A percentile compares a stretch with the other conserved stretches of the same genome.
Conservation (phyloP, 2,329 filamentous ascomycete genomes). For the Arachnomyces sp. region DNA sequence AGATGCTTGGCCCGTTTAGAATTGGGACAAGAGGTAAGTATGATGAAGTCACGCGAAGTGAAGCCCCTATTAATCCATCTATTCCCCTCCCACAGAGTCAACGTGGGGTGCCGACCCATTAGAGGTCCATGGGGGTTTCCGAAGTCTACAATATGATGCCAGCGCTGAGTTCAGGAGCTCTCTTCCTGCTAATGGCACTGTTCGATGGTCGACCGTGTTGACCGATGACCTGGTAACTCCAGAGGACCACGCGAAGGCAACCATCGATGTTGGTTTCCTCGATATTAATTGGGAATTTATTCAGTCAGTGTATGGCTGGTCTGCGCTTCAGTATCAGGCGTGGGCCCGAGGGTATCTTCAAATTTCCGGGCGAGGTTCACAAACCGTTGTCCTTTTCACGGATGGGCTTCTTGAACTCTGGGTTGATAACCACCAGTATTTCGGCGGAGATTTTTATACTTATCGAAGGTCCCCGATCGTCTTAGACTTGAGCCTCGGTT, state of each 20-base stretch:
- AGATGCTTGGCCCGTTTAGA: constrained; percentile 51
- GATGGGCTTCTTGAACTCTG: constrained; percentile 47
- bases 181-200: constrained; percentile 43
- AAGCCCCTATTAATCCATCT: constrained; percentile 4
- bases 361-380: constrained; percentile 26
- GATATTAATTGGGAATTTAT: constrained; percentile 49
- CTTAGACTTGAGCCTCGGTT: constrained; percentile 42
- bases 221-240: constrained; percentile 24
- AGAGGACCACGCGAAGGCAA: constrained; percentile 25
- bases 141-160: constrained; percentile 35
- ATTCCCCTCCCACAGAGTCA: constrained; percentile 37
- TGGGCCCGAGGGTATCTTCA: constrained; percentile 48
- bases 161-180: constrained; percentile 43
- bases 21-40: constrained; percentile 51
- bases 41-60: constrained; percentile 3
- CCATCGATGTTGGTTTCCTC: constrained; percentile 41
- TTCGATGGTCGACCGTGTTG: constrained; percentile 39
- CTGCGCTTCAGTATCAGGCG: constrained; percentile 51
- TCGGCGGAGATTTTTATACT: constrained; percentile 52
- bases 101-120: constrained; percentile 54
- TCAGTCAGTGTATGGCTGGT: constrained; percentile 51
- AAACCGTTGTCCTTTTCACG: constrained; percentile 36
- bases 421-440: constrained; percentile 45
- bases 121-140: constrained; percentile 47
- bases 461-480: constrained; percentile 45